phyloP scores from a whole-genome alignment of 441 rosid species.

The Sinapis alba region DNA sequence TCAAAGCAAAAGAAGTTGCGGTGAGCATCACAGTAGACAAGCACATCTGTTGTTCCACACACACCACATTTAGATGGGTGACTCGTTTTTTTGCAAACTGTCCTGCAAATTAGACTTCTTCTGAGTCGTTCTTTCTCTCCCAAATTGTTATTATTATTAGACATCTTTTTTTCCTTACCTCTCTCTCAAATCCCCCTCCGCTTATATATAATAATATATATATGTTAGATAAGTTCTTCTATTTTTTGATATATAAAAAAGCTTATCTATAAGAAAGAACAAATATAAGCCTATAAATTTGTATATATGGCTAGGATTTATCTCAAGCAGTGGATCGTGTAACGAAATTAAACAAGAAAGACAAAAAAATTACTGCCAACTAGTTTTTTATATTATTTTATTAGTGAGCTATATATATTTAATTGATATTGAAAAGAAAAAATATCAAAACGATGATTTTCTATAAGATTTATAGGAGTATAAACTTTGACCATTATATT shows the following conservation, averaged over 20 bases:
- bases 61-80: neutral
- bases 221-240: too few species aligned
- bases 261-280: too few species aligned
- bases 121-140: neutral
- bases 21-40: neutral
- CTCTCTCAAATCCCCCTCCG: neutral
- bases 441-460: too few species aligned
- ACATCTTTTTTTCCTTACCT: neutral
- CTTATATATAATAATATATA: neutral
- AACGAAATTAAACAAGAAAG: neutral
- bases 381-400: too few species aligned
- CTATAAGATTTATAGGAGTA: too few species aligned
- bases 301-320: neutral
- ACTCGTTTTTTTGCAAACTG: neutral
- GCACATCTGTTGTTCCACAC: neutral
- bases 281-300: too few species aligned
- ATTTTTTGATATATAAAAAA: too few species aligned
- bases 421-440: too few species aligned
- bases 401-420: too few species aligned
- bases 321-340: neutral
- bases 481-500: too few species aligned
- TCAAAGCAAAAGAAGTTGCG: neutral
- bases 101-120: neutral
- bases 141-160: neutral
- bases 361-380: too few species aligned